These are phyloP conservation scores for Macrophomina phaseolina DNA, from an alignment of 2,329 filamentous ascomycete genomes.

Conservation along the genomic window DNA sequence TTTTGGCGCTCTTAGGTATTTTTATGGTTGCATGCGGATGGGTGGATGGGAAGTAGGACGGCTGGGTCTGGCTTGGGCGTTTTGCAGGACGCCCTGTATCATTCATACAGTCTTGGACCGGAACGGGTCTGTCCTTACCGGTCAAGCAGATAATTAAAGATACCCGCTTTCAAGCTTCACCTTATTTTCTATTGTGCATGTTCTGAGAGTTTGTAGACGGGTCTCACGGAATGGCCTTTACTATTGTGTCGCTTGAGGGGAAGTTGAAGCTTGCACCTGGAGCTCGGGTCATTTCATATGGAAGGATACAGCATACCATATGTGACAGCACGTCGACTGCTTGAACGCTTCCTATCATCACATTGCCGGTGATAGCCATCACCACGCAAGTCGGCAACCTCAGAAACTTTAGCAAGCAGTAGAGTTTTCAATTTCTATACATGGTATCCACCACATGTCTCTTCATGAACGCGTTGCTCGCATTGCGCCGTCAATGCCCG, in stretches of 20 bases:
- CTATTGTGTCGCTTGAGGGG: too few relatives aligned
- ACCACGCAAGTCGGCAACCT: too few relatives aligned
- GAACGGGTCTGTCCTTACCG: not conserved
- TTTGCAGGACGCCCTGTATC: not conserved
- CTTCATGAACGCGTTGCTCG: not conserved
- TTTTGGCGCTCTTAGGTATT: not conserved
- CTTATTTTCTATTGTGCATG: too few relatives aligned
- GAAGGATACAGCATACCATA: too few relatives aligned
- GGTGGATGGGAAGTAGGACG: not conserved
- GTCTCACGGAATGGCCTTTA: too few relatives aligned
- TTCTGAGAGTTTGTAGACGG: too few relatives aligned
- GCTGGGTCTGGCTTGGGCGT: conserved; percentile 8
- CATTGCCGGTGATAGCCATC: too few relatives aligned
- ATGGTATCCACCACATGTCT: not conserved
- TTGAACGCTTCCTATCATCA: too few relatives aligned
- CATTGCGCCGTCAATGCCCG: conserved; percentile 23
- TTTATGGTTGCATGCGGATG: not conserved
- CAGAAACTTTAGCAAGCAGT: not conserved
- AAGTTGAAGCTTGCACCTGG: too few relatives aligned
- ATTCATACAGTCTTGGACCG: conserved; percentile 11
- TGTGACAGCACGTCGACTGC: too few relatives aligned
- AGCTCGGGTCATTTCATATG: too few relatives aligned
- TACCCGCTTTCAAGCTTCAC: not conserved
- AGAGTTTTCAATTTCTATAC: not conserved
- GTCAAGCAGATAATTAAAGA: conserved; percentile 24